These are phyloP conservation scores for Omphalea diandra DNA, from an alignment of 441 rosid species.

Conservation along the genomic window DNA sequence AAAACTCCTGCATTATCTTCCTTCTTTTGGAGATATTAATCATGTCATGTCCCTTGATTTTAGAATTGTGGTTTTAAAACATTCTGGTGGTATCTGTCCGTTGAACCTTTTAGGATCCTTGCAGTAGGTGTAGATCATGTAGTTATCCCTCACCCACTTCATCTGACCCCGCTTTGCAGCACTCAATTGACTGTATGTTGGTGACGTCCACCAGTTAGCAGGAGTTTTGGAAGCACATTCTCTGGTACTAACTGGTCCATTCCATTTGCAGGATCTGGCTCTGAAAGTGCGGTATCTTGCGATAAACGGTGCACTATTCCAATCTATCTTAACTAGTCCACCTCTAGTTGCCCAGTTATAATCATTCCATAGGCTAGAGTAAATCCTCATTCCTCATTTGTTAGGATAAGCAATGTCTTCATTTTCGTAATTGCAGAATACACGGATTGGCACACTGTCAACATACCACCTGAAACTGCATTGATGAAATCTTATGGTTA, in stretches of 20 bases:
- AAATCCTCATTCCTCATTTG: constrained; percentile 50
- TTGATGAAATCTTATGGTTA: neutral
- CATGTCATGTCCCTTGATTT: constrained; percentile 3
- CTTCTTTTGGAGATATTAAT: neutral
- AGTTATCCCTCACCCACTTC: constrained; percentile 53
- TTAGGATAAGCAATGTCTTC: constrained; percentile 52
- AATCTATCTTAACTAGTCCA: constrained; percentile 50
- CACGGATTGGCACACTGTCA: constrained; percentile 58
- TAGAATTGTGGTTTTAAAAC: constrained; percentile 48
- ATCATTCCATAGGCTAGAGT: constrained; percentile 71
- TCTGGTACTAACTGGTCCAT: constrained; percentile 48
- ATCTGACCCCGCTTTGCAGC: constrained; percentile 35
- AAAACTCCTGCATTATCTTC: neutral
- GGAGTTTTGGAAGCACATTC: constrained; percentile 43
- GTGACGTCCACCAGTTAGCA: constrained; percentile 72
- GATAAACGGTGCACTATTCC: constrained; percentile 55
- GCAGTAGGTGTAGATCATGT: constrained; percentile 80
- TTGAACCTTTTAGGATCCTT: constrained; percentile 59
- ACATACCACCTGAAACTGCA: constrained; percentile 44
- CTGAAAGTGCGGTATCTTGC: constrained; percentile 48
- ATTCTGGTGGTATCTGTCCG: constrained; percentile 56
- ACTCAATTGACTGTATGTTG: constrained; percentile 49
- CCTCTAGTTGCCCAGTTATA: constrained; percentile 69
- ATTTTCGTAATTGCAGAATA: constrained; percentile 52
- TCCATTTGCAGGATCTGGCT: constrained; percentile 60